These are phyloP conservation scores for Smittium mucronatum DNA, from an alignment of 371 early-diverging fungal species.

Conservation along the genomic window DNA sequence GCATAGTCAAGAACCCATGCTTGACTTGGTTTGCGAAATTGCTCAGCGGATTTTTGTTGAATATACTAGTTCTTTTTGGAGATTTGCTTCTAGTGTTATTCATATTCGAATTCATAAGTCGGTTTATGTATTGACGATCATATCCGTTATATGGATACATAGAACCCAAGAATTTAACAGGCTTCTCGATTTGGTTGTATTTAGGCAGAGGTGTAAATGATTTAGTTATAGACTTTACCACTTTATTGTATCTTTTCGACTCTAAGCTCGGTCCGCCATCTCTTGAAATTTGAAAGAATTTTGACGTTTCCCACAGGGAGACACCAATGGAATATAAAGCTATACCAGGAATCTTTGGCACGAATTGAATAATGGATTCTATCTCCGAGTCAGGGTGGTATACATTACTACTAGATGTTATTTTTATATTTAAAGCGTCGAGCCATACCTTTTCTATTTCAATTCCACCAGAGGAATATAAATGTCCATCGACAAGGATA, in stretches of 20 bases:
- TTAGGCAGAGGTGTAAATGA: background rate
- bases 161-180: background rate
- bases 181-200: constrained; percentile 4
- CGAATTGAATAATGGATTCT: constrained; percentile 7
- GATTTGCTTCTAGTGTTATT: too few species aligned
- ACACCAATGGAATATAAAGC: constrained; percentile 4
- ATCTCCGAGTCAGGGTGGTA: background rate
- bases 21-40: background rate
- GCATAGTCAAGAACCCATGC: background rate
- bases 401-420: constrained; percentile 5
- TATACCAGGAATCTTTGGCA: constrained; percentile 2
- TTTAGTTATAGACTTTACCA: background rate
- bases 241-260: background rate
- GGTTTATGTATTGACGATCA: too few species aligned
- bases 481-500: constrained; percentile 1
- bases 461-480: constrained; percentile 1
- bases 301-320: background rate
- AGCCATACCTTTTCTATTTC: constrained; percentile 10
- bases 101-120: too few species aligned
- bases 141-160: too few species aligned
- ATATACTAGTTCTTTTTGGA: too few species aligned
- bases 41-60: too few species aligned
- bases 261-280: background rate
- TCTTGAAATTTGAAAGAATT: background rate
- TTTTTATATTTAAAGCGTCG: constrained; percentile 8